Evolutionary conservation across 164 flowering plant genomes (phyloP).

Genomic region (Kalanchoe fedtschenkoi): DNA sequence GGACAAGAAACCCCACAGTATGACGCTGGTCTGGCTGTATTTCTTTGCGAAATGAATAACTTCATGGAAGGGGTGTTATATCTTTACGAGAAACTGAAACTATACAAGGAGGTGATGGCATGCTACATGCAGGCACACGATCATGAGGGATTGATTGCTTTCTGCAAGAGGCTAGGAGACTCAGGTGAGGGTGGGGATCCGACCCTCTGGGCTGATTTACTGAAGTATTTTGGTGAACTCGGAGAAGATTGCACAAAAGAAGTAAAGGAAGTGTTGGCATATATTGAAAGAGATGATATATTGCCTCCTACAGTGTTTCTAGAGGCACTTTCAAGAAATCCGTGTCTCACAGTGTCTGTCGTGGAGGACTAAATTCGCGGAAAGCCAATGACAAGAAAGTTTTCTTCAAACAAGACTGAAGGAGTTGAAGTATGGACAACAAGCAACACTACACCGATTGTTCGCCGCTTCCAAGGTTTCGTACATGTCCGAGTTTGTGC

Average conservation of each 20-base stretch:
- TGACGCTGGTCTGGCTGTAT: slow-evolving; percentile 86
- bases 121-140: slow-evolving; percentile 98
- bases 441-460: too few species aligned
- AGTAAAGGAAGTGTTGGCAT: slow-evolving; percentile 85
- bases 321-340: slow-evolving; percentile 74
- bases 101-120: slow-evolving; percentile 89
- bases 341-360: slow-evolving; percentile 88
- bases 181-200: slow-evolving; percentile 87
- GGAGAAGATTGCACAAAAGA: slow-evolving; percentile 98
- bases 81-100: slow-evolving; percentile 90
- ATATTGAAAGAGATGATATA: slow-evolving; percentile 92
- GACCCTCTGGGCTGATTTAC: slow-evolving; percentile 84
- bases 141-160: slow-evolving; percentile 88
- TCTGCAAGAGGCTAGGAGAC: slow-evolving; percentile 93
- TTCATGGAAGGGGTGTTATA: slow-evolving; percentile 77
- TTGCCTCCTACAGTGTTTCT: slow-evolving; percentile 91
- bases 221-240: slow-evolving; percentile 96
- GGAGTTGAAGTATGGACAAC: slow-evolving; percentile 79
- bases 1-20: slow-evolving; percentile 74
- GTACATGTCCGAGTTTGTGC: too few species aligned
- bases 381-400: slow-evolving; percentile 70
- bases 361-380: slow-evolving; percentile 88
- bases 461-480: too few species aligned
- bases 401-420: slow-evolving; percentile 75
- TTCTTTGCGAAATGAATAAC: slow-evolving; percentile 89